Evolutionary conservation across 768 basidiomycete genomes (phyloP).

Genomic region (Naematelia aurantialba): DNA sequence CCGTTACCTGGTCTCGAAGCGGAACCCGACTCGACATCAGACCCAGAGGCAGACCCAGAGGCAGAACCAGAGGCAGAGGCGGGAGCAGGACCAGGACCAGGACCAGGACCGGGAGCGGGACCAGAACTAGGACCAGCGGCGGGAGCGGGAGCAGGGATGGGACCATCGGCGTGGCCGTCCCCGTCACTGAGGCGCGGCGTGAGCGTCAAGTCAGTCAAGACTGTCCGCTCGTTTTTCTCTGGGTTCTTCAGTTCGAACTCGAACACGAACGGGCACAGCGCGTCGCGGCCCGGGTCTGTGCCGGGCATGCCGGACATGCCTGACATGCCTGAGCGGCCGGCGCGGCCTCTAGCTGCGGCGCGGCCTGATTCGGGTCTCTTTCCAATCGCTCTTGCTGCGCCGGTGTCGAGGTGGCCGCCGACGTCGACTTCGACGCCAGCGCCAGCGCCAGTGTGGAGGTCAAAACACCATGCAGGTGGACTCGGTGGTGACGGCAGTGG

Average conservation of each 20-base stretch:
- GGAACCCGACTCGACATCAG: too few species aligned
- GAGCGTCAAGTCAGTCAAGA: slow-evolving; percentile 35
- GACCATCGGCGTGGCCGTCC: too few species aligned
- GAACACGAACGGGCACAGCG: neutral
- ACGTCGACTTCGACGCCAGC: too few species aligned
- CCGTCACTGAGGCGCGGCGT: slow-evolving; percentile 26
- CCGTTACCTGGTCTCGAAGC: too few species aligned
- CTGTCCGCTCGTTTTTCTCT: slow-evolving; percentile 39
- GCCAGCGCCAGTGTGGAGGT: too few species aligned
- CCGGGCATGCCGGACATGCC: slow-evolving; percentile 2
- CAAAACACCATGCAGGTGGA: neutral
- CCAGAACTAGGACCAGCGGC: too few species aligned
- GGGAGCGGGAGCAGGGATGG: too few species aligned
- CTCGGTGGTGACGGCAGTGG: neutral
- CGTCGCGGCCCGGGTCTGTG: too few species aligned
- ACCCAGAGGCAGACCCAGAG: too few species aligned
- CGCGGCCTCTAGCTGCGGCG: slow-evolving; percentile 21
- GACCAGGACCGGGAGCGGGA: too few species aligned
- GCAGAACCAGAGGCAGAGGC: too few species aligned
- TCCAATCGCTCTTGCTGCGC: slow-evolving; percentile 14
- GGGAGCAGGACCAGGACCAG: too few species aligned
- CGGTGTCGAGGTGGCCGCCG: neutral
- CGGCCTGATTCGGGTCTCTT: slow-evolving; percentile 39
- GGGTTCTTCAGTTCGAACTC: slow-evolving; percentile 16
- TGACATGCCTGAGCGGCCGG: slow-evolving; percentile 7